phyloP scores from a whole-genome alignment of 2,329 filamentous ascomycete genomes.

The Aspergillus thermomutatus region DNA sequence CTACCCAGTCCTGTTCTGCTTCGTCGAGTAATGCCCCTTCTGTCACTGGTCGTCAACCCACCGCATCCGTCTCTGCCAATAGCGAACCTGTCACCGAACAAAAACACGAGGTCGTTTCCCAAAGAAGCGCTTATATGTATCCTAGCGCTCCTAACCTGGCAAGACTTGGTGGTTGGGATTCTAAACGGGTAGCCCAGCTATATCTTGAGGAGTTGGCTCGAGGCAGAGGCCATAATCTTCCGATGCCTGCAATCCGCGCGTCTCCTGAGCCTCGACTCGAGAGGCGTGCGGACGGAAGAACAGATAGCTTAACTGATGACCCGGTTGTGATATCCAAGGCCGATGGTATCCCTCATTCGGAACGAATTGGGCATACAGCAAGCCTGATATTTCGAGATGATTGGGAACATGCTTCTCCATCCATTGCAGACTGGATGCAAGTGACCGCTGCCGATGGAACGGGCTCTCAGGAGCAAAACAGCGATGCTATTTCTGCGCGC shows the following conservation, averaged over 20 bases:
- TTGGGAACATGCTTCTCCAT: slow-evolving; percentile 49
- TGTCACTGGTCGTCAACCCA: slow-evolving; percentile 28
- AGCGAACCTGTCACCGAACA: slow-evolving; percentile 40
- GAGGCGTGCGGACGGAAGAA: slow-evolving; percentile 14
- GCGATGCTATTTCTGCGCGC: slow-evolving; percentile 5
- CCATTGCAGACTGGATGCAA: slow-evolving; percentile 49
- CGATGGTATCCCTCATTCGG: slow-evolving; percentile 26
- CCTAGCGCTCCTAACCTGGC: slow-evolving; percentile 51
- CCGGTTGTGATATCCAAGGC: slow-evolving; percentile 32
- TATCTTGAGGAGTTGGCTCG: slow-evolving; percentile 50
- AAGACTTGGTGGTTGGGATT: slow-evolving; percentile 53
- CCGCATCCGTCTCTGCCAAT: slow-evolving; percentile 12
- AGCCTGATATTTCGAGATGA: slow-evolving; percentile 46
- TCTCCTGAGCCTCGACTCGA: slow-evolving; percentile 21
- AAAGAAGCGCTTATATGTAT: slow-evolving; percentile 42
- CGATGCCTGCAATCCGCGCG: slow-evolving; percentile 15
- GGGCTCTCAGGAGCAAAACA: slow-evolving; percentile 34
- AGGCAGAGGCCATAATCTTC: slow-evolving; percentile 25
- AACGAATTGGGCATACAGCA: slow-evolving; percentile 33
- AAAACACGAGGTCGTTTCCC: slow-evolving; percentile 33
- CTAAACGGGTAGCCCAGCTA: slow-evolving; percentile 53
- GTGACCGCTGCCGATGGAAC: slow-evolving; percentile 39
- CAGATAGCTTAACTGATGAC: slow-evolving; percentile 33
- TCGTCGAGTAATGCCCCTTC: slow-evolving; percentile 35
- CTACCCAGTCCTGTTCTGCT: slow-evolving; percentile 35